Evolutionary conservation across 2,329 filamentous ascomycete genomes (phyloP), one percentile per base, ranked within the genome.

Genomic region (Eutypa lata): DNA sequence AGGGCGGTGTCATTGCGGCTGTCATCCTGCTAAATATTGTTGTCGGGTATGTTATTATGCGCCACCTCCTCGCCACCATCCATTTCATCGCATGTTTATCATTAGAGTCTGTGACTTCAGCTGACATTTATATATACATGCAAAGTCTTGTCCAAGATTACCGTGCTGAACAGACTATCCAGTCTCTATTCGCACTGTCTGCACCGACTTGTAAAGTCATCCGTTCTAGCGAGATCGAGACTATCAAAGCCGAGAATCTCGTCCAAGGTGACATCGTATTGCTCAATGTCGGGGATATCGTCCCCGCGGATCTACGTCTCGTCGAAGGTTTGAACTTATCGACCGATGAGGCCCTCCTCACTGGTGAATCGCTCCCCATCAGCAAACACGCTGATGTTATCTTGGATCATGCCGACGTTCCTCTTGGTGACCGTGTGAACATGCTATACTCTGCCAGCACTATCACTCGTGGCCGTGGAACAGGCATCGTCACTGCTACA

Each of bases 311-410:
- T 69, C 72, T 89, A 48, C 80, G 86, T 56, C 73, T 86, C 19
- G 69, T 86, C 56, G 79, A 86, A 57, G 82, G 80, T 52, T 83
- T 91, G 71, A 92, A 92, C 68, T 73, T 90, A 54, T 87, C 87
- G 48, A 88, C 87, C 58, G 89, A 95, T 56, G 87, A 90, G 69
- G 86, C 87, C 13, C 78, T 89, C 53, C 79, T 90, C 38, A 91
- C 88, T 14, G 88, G 88, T 57, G 88, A 91, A 72, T 88, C 87
- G 35, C 70, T 88, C 7, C 84, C 87, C 53, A 84, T 88, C 51
- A 81, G 76, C 75, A 87, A 90, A 73, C 76, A 82, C 61, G 73
- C 82, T n/a, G 76, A 83, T 35, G 74, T 71, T 44, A 70, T 84
- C 46, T 77, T 86, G 49, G 71, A 76, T 42, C 74, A 79, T 53